Evolutionary conservation across 176 grass and related monocot species (phyloP), one percentile per base, ranked within the genome.

Genomic region (Panicum miliaceum): DNA sequence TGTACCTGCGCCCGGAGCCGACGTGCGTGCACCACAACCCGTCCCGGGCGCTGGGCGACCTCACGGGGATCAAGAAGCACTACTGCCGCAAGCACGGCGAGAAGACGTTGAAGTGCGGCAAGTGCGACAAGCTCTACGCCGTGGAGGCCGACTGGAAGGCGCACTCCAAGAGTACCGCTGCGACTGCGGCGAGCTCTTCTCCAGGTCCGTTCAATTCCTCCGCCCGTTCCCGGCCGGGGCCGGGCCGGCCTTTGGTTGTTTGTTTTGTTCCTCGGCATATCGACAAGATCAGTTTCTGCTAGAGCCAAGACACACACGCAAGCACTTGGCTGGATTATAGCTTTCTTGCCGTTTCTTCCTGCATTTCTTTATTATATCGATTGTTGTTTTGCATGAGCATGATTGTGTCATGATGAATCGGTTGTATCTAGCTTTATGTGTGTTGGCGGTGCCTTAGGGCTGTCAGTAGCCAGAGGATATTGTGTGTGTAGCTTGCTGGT

Each of bases 31-130:
- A 98, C 87, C 96, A 98, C 71, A 91, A 98, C 46, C 91, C 96
- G 11, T 82, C 96, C 3, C 87, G 96, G 15, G 96, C 96, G 3
- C 89, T 98, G 14, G 96, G 96, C 40, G 96, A 98, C 87, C 86
- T 98, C 51, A 95, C 96, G 0, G 96, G 96, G 1, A 93, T 98
- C 89, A 98, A 98, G 90, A 99, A 99, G 86, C 96, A 99, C 88
- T 99, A 56, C 89, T 92, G 88, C 91, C 96, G 91, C 59, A 99
- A 99, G 91, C 96, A 99, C 87, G 93, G 96, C 52, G 96, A 99
- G 91, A 99, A 99, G 91, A 99, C 96, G 91, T 99, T 91, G 96
- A 94, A 94, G 82, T 99, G 96, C 63, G 96, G 94, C 81, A 96
- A 96, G 93, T 99, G 96, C 89, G 85, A 84, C 73, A 99, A 99